Evolutionary conservation across 2,329 filamentous ascomycete species (phyloP), one percentile per base, ranked within the genome.

Genomic region (Alternaria ventricosa): DNA sequence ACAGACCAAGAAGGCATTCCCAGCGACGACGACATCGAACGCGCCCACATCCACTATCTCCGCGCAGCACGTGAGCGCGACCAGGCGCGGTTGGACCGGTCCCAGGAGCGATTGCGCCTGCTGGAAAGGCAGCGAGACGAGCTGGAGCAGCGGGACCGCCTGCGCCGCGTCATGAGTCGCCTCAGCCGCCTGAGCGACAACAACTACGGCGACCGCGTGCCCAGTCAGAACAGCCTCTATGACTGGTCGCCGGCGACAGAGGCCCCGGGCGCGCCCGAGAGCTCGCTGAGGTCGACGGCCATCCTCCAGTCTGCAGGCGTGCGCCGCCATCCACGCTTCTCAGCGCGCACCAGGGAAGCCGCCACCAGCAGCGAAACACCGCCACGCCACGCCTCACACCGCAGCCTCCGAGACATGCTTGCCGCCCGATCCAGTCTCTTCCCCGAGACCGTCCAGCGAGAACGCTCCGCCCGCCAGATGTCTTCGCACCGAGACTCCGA

Each of bases 231-330:
- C 69, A 84, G 81, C 57, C 78, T 89, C 46, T 89, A 89, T 76
- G 87, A 88, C 74, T 89, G 87, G 87, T 86, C 87, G 33, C 87
- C 87, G 10, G 82, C 82, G 9, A 74, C 71, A 43, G 72, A 79
- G 55, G 73, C 72, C 25, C 68, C 75, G 13, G 71, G 75, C 49
- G 60, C 73, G 27, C 65, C 75, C 6, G 76, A 78, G 57, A 72
- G 71, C 60, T 79, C 77, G 13, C 69, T 82, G 51, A 68, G 81
- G 60, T 80, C 79, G n/a, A 75, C 78, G 18, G 79, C 78, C 20
- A 78, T 82, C n/a, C 72, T 81, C 58, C 79, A 81, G 70, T 77
- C 77, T 25, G 75, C 60, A 27, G 60, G 60, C 49, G 60, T 80
- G 61, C 75, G 81, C 30, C 70, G 80, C 41, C 78, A 82, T 60